phyloP scores from a whole-genome alignment of 495 filamentous ascomycete species.

The Aspergillus olivimuriae region DNA sequence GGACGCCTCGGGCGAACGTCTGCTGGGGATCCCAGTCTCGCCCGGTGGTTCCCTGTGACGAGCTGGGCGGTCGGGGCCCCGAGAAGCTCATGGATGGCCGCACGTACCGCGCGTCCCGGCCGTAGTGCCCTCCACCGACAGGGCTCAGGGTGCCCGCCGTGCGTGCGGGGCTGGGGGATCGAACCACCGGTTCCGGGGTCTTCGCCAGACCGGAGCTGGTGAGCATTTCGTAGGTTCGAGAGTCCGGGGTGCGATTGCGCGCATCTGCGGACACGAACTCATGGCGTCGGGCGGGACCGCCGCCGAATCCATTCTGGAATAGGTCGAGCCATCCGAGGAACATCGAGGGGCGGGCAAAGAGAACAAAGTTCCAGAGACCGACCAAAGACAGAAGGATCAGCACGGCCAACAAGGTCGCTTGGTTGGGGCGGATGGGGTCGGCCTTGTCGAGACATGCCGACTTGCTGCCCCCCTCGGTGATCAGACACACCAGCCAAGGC shows the following conservation, averaged over 20 bases:
- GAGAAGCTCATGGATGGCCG: conserved; percentile 56
- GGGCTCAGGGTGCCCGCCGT: conserved; percentile 24
- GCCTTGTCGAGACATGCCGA: conserved; percentile 56
- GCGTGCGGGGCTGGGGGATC: conserved; percentile 34
- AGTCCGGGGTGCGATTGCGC: conserved; percentile 53
- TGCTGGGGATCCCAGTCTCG: conserved; percentile 36
- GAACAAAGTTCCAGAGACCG: conserved; percentile 75
- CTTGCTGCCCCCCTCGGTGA: conserved; percentile 52
- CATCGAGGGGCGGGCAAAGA: conserved; percentile 78
- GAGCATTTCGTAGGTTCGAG: conserved; percentile 80
- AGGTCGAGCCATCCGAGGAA: conserved; percentile 76
- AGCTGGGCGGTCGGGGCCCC: conserved; percentile 46
- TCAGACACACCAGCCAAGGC: conserved; percentile 71
- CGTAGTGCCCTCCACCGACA: conserved; percentile 36
- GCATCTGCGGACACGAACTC: conserved; percentile 92
- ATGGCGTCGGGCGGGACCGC: too few species aligned
- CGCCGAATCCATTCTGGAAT: conserved; percentile 40
- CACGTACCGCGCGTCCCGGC: conserved; percentile 47
- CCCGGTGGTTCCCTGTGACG: conserved; percentile 10
- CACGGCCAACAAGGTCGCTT: conserved; percentile 74
- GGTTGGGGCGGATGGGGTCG: conserved; percentile 45
- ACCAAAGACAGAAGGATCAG: conserved; percentile 77
- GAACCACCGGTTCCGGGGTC: conserved; percentile 36
- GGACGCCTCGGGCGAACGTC: conserved; percentile 29
- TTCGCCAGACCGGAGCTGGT: conserved; percentile 36